Evolutionary conservation across 768 basidiomycete genomes (phyloP).

Genomic region (Trametes meyenii): DNA sequence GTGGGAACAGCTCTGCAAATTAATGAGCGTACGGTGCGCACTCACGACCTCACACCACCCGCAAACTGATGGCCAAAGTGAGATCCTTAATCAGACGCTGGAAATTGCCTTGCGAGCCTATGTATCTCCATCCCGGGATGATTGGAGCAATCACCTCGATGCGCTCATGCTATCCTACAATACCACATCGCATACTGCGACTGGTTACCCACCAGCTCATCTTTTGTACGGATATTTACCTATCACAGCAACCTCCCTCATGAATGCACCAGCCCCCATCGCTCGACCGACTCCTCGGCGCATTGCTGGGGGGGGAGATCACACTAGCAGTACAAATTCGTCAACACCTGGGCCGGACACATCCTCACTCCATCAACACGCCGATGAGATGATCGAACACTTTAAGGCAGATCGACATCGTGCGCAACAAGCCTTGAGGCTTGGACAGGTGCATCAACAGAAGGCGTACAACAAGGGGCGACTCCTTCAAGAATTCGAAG

Average conservation of each 20-base stretch:
- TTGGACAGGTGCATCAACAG: slow-evolving; percentile 15
- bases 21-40: neutral
- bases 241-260: slow-evolving; percentile 15
- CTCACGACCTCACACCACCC: slow-evolving; percentile 17
- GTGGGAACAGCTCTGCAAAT: slow-evolving; percentile 8
- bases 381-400: slow-evolving; percentile 11
- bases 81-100: slow-evolving; percentile 37
- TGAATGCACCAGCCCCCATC: neutral
- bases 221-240: slow-evolving; percentile 34
- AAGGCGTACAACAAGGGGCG: slow-evolving; percentile 25
- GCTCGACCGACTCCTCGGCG: neutral
- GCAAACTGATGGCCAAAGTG: slow-evolving; percentile 40
- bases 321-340: too few species aligned
- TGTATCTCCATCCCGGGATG: slow-evolving; percentile 26
- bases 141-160: slow-evolving; percentile 34
- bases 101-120: slow-evolving; percentile 38
- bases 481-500: slow-evolving; percentile 28
- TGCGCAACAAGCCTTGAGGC: slow-evolving; percentile 16
- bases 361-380: slow-evolving; percentile 1
- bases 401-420: slow-evolving; percentile 11
- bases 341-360: too few species aligned
- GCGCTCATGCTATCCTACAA: slow-evolving; percentile 37
- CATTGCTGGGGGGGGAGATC: neutral
- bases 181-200: slow-evolving; percentile 32
- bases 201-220: slow-evolving; percentile 33